Evolutionary conservation across 2,329 filamentous ascomycete genomes (phyloP).

Genomic region (Metarhizium album): DNA sequence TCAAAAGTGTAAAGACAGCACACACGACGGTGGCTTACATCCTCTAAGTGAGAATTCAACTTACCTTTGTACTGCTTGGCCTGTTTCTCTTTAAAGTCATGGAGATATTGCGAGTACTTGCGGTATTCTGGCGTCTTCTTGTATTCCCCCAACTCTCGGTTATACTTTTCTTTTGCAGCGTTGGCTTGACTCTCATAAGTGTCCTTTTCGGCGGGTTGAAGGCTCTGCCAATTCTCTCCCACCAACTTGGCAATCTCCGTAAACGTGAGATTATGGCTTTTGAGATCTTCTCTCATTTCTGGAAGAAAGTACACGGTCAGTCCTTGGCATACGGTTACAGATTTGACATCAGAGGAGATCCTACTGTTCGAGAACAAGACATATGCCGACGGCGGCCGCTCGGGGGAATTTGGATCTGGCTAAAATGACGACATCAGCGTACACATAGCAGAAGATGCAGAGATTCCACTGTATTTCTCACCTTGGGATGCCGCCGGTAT

Average conservation of each 20-base stretch:
- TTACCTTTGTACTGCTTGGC: constrained; percentile 44
- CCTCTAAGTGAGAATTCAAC: constrained; percentile 3
- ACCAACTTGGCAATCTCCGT: constrained; percentile 77
- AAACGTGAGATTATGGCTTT: constrained; percentile 66
- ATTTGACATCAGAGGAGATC: constrained; percentile 19
- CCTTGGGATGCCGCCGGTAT: constrained; percentile 69
- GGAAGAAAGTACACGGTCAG: constrained; percentile 2
- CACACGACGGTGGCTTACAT: no score
- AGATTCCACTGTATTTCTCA: constrained; percentile 17
- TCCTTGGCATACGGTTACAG: background rate
- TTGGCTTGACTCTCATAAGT: constrained; percentile 62
- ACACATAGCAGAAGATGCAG: background rate
- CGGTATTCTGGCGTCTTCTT: constrained; percentile 64
- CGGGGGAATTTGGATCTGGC: constrained; percentile 70
- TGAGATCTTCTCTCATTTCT: constrained; percentile 70
- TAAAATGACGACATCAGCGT: constrained; percentile 19
- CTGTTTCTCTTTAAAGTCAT: constrained; percentile 70
- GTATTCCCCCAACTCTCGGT: constrained; percentile 60
- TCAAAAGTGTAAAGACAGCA: background rate
- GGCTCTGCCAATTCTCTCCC: constrained; percentile 70
- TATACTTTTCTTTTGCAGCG: constrained; percentile 65
- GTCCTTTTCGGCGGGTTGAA: constrained; percentile 57
- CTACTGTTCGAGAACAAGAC: constrained; percentile 77
- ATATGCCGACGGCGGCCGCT: constrained; percentile 71
- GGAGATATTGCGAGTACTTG: constrained; percentile 60